Evolutionary conservation across 148 eudicot genomes (phyloP).

Genomic region (Camellia sinensis): DNA sequence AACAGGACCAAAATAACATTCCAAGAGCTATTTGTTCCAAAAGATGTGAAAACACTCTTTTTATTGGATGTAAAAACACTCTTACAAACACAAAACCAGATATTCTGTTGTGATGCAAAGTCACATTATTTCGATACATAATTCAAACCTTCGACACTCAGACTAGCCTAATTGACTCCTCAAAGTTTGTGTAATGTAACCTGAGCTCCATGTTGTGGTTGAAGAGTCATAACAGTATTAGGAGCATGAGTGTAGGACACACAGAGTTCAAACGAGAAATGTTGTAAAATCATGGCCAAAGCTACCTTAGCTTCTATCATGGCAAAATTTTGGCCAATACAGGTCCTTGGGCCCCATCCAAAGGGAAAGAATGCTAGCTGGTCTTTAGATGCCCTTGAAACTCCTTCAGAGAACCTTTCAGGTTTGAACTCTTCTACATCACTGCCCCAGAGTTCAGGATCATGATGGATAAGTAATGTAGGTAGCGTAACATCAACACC

Average conservation of each 20-base stretch:
- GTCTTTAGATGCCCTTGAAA: constrained; percentile 41
- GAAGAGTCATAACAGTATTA: constrained; percentile 46
- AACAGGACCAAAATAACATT: neutral
- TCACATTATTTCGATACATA: neutral
- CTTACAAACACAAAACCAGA: neutral
- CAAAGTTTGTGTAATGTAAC: constrained; percentile 27
- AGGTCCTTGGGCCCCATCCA: constrained; percentile 48
- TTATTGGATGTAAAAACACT: neutral
- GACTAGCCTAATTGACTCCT: neutral
- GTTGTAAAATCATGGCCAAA: constrained; percentile 43
- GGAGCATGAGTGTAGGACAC: constrained; percentile 61
- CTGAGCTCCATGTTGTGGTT: constrained; percentile 64
- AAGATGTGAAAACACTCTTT: no score
- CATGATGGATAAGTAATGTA: constrained; percentile 43
- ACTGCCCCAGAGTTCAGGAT: constrained; percentile 47
- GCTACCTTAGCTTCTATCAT: constrained; percentile 51
- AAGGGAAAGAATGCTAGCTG: constrained; percentile 48
- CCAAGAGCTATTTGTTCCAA: neutral
- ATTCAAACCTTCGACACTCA: neutral
- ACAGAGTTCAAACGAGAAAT: constrained; percentile 43
- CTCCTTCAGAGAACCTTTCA: constrained; percentile 47
- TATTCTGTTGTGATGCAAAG: neutral
- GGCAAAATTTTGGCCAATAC: constrained; percentile 52
- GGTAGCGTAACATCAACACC: constrained; percentile 47
- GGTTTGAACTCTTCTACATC: constrained; percentile 49